phyloP scores from a whole-genome alignment of 805 yeast genomes.

The Zygosaccharomyces rouxii region DNA sequence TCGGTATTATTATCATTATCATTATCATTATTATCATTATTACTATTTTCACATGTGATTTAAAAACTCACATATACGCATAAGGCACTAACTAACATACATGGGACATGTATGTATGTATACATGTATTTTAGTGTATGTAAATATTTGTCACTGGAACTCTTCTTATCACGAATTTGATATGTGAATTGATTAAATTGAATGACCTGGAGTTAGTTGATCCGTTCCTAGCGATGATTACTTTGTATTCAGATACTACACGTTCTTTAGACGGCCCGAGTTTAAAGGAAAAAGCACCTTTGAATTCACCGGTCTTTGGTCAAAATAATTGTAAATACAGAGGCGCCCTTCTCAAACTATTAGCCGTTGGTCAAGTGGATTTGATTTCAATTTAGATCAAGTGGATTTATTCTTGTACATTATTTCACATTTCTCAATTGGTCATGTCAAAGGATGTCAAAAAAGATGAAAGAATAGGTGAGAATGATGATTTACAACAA shows the following conservation, averaged over 20 bases:
- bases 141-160: not conserved
- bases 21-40: not conserved
- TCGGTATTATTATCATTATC: not conserved
- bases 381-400: not conserved
- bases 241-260: not conserved
- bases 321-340: not conserved
- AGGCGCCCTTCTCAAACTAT: not conserved
- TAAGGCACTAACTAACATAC: not conserved
- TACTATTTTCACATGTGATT: not conserved
- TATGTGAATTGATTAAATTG: not conserved
- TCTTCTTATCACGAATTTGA: not conserved
- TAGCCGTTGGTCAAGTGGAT: not conserved
- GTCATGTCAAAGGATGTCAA: constrained; percentile 10
- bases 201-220: not conserved
- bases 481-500: not conserved
- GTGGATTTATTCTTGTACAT: not conserved
- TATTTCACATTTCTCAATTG: not conserved
- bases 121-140: not conserved
- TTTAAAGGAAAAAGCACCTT: not conserved
- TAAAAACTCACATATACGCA: not conserved
- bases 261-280: not conserved
- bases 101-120: not conserved
- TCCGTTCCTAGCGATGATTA: not conserved
- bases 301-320: not conserved
- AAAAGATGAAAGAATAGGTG: not conserved